Evolutionary conservation across 164 flowering plant genomes (phyloP).

Genomic region (Aristolochia contorta): DNA sequence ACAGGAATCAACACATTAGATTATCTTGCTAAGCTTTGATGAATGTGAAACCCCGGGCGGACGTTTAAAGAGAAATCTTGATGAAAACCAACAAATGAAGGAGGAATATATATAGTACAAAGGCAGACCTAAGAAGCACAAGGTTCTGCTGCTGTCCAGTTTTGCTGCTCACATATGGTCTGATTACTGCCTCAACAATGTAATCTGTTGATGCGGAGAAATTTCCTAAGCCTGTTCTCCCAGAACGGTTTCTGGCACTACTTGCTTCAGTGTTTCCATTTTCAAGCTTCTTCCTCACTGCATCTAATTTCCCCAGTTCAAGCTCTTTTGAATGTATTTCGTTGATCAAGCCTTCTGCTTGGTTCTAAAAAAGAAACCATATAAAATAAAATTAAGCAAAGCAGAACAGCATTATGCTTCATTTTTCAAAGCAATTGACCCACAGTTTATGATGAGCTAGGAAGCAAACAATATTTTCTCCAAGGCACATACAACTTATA

Average conservation of each 20-base stretch:
- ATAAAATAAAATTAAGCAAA: too few relatives aligned
- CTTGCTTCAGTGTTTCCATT: conserved; percentile 32
- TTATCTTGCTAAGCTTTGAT: too few relatives aligned
- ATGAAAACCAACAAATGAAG: conserved; percentile 79
- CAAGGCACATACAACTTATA: too few relatives aligned
- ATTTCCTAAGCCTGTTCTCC: conserved; percentile 31
- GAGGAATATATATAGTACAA: conserved; percentile 70
- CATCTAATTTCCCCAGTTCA: conserved; percentile 73
- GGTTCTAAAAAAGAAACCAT: conserved; percentile 44
- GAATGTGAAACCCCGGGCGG: too few relatives aligned
- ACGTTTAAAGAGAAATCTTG: conserved; percentile 58
- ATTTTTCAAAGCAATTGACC: too few relatives aligned
- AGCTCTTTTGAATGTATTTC: conserved; percentile 69
- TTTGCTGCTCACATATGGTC: conserved; percentile 24
- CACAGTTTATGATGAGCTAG: too few relatives aligned
- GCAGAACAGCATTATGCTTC: too few relatives aligned
- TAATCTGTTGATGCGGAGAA: conserved; percentile 36
- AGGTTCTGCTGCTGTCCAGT: conserved; percentile 50
- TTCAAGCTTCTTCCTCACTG: conserved; percentile 35
- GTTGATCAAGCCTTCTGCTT: conserved; percentile 65
- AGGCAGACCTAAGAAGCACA: conserved; percentile 66
- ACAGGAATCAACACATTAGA: too few relatives aligned
- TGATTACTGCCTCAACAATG: conserved; percentile 29
- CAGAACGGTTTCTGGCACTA: conserved; percentile 51
- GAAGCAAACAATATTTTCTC: too few relatives aligned